Base-by-base conservation (phyloP, 768 basidiomycete genomes). In the Plicaturopsis crispa region DNA sequence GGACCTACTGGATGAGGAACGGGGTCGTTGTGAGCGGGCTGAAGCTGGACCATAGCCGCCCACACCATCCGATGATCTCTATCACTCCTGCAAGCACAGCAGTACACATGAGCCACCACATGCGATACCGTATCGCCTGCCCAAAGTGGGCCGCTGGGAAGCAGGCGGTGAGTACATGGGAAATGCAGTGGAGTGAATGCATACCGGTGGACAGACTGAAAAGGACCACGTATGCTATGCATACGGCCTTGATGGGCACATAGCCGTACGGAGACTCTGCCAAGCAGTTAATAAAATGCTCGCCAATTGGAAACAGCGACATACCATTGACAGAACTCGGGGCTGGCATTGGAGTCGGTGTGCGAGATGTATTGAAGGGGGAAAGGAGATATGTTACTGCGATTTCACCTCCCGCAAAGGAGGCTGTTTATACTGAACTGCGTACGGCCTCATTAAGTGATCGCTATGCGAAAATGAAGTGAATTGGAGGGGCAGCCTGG, bases 1-100 rank as follows among this genome's bases (percentile, higher is more conserved):
- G 5, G 16, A 44, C 55, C n/a, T 38, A 63, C 61, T 72, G 67
- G 45, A 68, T 66, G 32, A 66, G 40, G 48, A 62, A 73, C 1
- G 67, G 58, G 13, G 52, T 50, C 17, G 47, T 42, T n/a, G 41
- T 26, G 4, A 36, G 12, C 1, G 52, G 48, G 18, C 53, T 49
- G 8, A 48, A 38, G 1, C 18, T n/a, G 2, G 39, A 35, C 32
- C 39, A 36, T 2, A 41, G 21, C 13, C 39, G 31, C 7, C 22
- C 39, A 19, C 35, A 17, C 39, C 39, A 41, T 3, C 39, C 39
- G 4, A 36, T 13, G 8, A 20, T 35, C 31, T 41, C 39, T 8
- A 14, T 14, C 10, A 28, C 26, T 28, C 26, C 26, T 8, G 26
- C 26, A 28, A 34, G 17, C 2, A 42, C 44, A 37, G 33, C 39